Conservation (phyloP, 306 rosid species). For the Acacia acuminata region DNA sequence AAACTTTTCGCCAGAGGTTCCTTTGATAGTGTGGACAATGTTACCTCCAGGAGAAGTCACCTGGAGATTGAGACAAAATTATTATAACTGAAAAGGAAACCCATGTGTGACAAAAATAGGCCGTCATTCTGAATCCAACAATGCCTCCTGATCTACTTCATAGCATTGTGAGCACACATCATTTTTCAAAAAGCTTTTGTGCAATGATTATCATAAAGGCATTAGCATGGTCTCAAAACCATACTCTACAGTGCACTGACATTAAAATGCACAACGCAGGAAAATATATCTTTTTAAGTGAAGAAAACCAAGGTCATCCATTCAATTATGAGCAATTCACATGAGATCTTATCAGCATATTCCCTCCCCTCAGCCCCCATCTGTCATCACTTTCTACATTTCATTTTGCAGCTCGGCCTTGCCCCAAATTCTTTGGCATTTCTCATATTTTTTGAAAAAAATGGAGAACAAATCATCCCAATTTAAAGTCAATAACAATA, state of each 20-base stretch:
- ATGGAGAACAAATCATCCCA: neutral
- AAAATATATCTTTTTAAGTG: neutral
- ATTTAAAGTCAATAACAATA: neutral
- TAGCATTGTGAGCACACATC: conserved; percentile 17
- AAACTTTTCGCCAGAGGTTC: conserved; percentile 94
- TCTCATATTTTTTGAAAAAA: neutral
- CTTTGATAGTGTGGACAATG: conserved; percentile 66
- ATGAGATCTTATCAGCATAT: neutral
- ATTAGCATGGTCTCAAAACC: conserved; percentile 14
- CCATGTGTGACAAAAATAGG: conserved; percentile 4
- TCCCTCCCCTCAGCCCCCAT: neutral
- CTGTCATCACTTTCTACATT: neutral
- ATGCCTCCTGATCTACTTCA: neutral
- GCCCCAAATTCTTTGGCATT: neutral
- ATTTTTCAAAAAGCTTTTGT: neutral
- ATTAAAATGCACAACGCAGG: neutral
- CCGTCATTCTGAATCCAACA: conserved; percentile 16
- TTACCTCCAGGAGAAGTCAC: conserved; percentile 85
- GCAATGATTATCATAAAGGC: conserved; percentile 17
- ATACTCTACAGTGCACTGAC: conserved; percentile 5
- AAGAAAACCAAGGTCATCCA: conserved; percentile 19
- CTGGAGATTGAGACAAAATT: conserved; percentile 46
- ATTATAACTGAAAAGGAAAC: conserved; percentile 31
- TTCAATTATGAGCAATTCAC: conserved; percentile 8
- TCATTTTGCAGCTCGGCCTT: conserved; percentile 2